phyloP scores from a whole-genome alignment of 2,329 filamentous ascomycete species.

The Keithomyces neogunnii region DNA sequence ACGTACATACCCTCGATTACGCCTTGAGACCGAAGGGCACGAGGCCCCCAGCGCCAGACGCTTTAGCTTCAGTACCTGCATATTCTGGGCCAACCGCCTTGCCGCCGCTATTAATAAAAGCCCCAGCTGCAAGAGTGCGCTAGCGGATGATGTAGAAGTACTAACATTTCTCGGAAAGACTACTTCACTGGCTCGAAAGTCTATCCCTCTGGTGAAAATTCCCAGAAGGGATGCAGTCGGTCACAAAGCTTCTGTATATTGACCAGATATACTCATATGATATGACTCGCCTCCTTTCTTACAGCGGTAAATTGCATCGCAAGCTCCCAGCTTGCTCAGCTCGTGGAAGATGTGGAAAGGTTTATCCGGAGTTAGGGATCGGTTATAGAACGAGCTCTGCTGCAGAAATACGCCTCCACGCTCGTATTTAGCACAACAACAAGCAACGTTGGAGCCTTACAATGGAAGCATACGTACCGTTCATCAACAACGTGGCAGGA shows the following conservation, averaged over 20 bases:
- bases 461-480: too few species aligned
- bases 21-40: conserved; percentile 13
- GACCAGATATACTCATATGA: neutral
- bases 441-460: too few species aligned
- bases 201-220: conserved; percentile 1
- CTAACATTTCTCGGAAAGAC: neutral
- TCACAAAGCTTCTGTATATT: conserved; percentile 2
- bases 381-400: too few species aligned
- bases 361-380: too few species aligned
- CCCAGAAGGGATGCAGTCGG: neutral
- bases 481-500: too few species aligned
- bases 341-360: too few species aligned
- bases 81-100: neutral
- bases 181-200: conserved; percentile 3
- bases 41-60: conserved; percentile 6
- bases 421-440: too few species aligned
- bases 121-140: neutral
- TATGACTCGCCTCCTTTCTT: neutral
- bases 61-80: conserved; percentile 13
- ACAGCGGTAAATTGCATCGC: too few species aligned
- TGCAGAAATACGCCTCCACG: too few species aligned
- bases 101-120: neutral
- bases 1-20: conserved; percentile 24
- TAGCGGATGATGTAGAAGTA: conserved; percentile 1
- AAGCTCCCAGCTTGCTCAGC: too few species aligned